phyloP scores from a whole-genome alignment of 1,284 basidiomycete species.

The Gomphus sp. region DNA sequence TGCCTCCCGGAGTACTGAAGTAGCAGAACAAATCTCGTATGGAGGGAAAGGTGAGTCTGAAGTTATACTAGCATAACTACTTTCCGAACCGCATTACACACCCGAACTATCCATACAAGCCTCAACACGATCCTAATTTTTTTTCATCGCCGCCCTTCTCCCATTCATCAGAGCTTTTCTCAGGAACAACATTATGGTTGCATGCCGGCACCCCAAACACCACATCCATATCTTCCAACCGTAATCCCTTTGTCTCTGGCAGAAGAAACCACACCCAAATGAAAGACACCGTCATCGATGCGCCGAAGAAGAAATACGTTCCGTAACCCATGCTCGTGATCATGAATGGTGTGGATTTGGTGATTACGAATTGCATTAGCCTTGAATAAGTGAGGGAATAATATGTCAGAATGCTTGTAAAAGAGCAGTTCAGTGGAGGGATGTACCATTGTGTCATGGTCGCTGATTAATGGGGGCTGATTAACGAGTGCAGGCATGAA shows the following conservation, averaged over 20 bases:
- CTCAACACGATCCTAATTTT: background rate
- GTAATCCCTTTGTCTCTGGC: slow-evolving; percentile 2
- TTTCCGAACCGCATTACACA: background rate
- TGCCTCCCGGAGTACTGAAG: too few species aligned
- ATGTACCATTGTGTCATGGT: slow-evolving; percentile 1
- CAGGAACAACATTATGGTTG: background rate
- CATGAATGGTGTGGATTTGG: slow-evolving; percentile 20
- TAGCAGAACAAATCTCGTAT: too few species aligned
- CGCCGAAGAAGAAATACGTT: slow-evolving; percentile 22
- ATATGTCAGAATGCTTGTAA: background rate
- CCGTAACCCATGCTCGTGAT: slow-evolving; percentile 12
- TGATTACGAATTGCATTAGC: slow-evolving; percentile 16
- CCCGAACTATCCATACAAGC: background rate
- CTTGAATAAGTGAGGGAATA: background rate
- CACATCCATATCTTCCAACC: background rate
- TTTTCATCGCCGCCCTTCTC: background rate
- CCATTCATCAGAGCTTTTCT: background rate
- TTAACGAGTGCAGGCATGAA: background rate
- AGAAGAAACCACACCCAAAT: slow-evolving; percentile 1
- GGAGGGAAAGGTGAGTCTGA: too few species aligned
- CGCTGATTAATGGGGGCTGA: background rate
- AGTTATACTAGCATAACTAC: background rate
- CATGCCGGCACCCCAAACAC: background rate
- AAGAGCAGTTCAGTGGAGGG: background rate
- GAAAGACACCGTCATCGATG: slow-evolving; percentile 7